These are phyloP conservation scores for Cutaneotrichosporon sp. DNA, from an alignment of 1,284 basidiomycete species.

Conservation along the genomic window DNA sequence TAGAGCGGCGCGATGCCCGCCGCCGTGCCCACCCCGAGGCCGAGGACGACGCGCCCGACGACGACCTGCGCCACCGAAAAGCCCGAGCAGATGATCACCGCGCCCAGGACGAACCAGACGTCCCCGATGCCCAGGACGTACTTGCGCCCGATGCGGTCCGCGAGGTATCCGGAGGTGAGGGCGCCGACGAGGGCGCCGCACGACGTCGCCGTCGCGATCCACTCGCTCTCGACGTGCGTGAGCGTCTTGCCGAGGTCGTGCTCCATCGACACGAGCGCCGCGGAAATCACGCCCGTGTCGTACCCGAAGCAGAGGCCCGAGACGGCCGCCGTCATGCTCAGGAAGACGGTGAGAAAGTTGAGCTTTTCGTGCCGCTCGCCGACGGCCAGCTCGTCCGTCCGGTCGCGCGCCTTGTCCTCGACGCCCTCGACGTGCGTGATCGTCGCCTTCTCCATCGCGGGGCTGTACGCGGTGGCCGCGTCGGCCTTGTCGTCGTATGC, in stretches of 20 bases:
- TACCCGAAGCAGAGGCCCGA: slow-evolving; percentile 45
- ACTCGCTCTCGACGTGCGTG: slow-evolving; percentile 70
- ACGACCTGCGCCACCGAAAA: slow-evolving; percentile 47
- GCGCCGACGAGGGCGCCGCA: slow-evolving; percentile 70
- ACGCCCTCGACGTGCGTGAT: slow-evolving; percentile 22
- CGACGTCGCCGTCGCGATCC: slow-evolving; percentile 75
- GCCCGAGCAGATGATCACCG: slow-evolving; percentile 50
- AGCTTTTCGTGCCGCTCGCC: slow-evolving; percentile 38
- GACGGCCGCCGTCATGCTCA: slow-evolving; percentile 35
- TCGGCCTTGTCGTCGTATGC: no score
- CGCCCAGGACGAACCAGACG: slow-evolving; percentile 64
- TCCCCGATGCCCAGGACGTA: slow-evolving; percentile 69
- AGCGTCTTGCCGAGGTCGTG: slow-evolving; percentile 67
- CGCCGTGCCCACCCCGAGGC: slow-evolving; percentile 52
- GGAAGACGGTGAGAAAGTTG: slow-evolving; percentile 31
- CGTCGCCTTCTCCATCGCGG: slow-evolving; percentile 36
- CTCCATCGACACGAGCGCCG: slow-evolving; percentile 70
- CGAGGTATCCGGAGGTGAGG: slow-evolving; percentile 45
- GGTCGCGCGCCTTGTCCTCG: slow-evolving; percentile 19
- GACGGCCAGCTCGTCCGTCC: slow-evolving; percentile 27
- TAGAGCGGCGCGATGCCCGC: slow-evolving; percentile 50
- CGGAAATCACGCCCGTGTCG: slow-evolving; percentile 47
- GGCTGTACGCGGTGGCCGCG: no score
- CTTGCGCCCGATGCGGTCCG: slow-evolving; percentile 52
- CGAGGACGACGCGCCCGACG: slow-evolving; percentile 51